Conservation (phyloP, 306 rosid species). For the Inga leiocalycina region DNA sequence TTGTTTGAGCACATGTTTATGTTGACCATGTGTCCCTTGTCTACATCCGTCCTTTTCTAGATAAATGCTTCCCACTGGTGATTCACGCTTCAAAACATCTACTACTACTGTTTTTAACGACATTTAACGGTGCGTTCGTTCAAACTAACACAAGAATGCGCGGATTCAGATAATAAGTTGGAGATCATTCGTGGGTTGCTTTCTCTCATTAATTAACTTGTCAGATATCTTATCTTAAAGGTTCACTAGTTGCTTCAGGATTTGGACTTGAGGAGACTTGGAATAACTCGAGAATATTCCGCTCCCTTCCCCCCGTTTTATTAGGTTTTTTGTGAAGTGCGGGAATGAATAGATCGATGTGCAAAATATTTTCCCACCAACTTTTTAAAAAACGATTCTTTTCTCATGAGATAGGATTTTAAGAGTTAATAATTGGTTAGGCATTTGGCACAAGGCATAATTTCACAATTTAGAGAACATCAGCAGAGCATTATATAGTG, state of each 20-base stretch:
- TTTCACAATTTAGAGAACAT: slow-evolving; percentile 18
- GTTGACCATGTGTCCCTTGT: slow-evolving; percentile 32
- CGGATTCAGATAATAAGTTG: slow-evolving; percentile 21
- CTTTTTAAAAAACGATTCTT: not conserved
- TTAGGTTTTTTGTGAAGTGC: not conserved
- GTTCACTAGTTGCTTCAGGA: slow-evolving; percentile 9
- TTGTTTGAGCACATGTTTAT: slow-evolving; percentile 6
- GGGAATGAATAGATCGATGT: not conserved
- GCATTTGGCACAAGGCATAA: slow-evolving; percentile 4
- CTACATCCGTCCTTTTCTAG: slow-evolving; percentile 21
- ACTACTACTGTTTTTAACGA: slow-evolving; percentile 29
- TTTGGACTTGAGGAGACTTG: not conserved
- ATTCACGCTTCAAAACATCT: slow-evolving; percentile 34
- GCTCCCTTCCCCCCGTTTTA: not conserved
- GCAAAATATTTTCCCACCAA: slow-evolving; percentile 15
- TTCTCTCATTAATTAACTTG: not conserved
- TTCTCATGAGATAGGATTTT: slow-evolving; percentile 25
- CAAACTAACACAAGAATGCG: slow-evolving; percentile 22
- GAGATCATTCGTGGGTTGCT: not conserved
- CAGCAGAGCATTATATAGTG: not conserved
- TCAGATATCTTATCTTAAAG: not conserved
- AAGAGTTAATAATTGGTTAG: slow-evolving; percentile 28
- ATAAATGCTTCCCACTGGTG: slow-evolving; percentile 27
- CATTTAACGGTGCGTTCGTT: slow-evolving; percentile 12
- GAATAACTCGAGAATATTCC: not conserved